Evolutionary conservation across 768 basidiomycete genomes (phyloP).

Genomic region (Phlebiopsis gigantea): DNA sequence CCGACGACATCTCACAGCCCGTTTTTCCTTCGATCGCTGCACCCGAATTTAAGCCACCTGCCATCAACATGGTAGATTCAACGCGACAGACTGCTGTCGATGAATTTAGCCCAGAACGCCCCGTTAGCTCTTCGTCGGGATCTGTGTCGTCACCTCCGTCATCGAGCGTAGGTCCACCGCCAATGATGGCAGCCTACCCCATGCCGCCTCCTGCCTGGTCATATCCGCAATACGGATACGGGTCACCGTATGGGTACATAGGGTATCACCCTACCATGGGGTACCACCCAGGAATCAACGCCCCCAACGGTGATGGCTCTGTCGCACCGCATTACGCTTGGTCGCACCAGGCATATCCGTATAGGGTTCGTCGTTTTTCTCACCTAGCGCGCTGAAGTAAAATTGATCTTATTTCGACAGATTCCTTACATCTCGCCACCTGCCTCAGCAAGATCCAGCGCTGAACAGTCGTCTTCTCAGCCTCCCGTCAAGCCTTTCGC

Average conservation of each 20-base stretch:
- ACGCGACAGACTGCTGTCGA: background rate
- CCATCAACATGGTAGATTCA: background rate
- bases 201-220: slow-evolving; percentile 27
- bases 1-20: background rate
- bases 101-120: slow-evolving; percentile 20
- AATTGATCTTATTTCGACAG: background rate
- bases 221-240: slow-evolving; percentile 47
- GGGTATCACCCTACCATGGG: too few relatives aligned
- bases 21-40: background rate
- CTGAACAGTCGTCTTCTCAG: slow-evolving; percentile 5
- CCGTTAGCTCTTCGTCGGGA: slow-evolving; percentile 28
- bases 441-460: background rate
- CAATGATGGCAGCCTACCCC: slow-evolving; percentile 32
- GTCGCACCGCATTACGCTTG: background rate
- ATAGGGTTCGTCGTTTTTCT: background rate
- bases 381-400: background rate
- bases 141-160: slow-evolving; percentile 34
- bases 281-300: slow-evolving; percentile 29
- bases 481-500: slow-evolving; percentile 46
- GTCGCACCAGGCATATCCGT: background rate
- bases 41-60: background rate
- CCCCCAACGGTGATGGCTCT: background rate
- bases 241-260: too few relatives aligned
- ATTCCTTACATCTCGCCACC: background rate
- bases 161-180: slow-evolving; percentile 29